A percentile compares a stretch with the other conserved stretches of the same genome.
phyloP scores from a whole-genome alignment of 805 yeast species.

The Nakazawaea wickerhamii region DNA sequence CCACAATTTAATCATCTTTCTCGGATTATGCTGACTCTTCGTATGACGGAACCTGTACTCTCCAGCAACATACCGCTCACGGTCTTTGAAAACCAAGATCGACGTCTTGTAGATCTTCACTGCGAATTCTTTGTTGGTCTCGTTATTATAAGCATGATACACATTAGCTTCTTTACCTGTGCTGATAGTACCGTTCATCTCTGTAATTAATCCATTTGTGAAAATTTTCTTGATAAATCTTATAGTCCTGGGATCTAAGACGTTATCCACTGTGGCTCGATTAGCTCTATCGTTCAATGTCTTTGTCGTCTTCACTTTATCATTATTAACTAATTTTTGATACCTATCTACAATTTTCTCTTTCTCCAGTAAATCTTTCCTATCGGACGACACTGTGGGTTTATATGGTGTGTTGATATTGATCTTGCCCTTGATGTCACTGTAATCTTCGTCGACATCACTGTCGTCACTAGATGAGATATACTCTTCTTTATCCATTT shows the following conservation, averaged over 20 bases:
- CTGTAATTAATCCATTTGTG: conserved; percentile 76
- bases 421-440: conserved; percentile 7
- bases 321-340: conserved; percentile 13
- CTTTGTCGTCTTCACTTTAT: conserved; percentile 11
- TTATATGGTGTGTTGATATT: conserved; percentile 4
- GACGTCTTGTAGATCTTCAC: conserved; percentile 95
- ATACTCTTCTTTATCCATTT: neutral
- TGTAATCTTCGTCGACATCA: neutral
- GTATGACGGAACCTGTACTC: conserved; percentile 88
- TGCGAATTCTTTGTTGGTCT: conserved; percentile 58
- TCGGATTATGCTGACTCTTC: conserved; percentile 82
- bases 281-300: conserved; percentile 42
- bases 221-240: conserved; percentile 75
- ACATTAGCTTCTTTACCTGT: conserved; percentile 99
- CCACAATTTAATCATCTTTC: conserved; percentile 98
- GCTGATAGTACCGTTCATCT: conserved; percentile 88
- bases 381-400: neutral
- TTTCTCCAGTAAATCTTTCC: conserved; percentile 13
- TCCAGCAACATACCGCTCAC: conserved; percentile 94
- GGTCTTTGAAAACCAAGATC: conserved; percentile 91
- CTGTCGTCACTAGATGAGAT: conserved; percentile 3
- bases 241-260: conserved; percentile 90
- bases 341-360: conserved; percentile 12
- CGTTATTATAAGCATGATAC: conserved; percentile 63
- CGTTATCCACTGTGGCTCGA: conserved; percentile 96